Conservation (phyloP, 202 grass and related monocot species). For the Alloteropsis angusta region DNA sequence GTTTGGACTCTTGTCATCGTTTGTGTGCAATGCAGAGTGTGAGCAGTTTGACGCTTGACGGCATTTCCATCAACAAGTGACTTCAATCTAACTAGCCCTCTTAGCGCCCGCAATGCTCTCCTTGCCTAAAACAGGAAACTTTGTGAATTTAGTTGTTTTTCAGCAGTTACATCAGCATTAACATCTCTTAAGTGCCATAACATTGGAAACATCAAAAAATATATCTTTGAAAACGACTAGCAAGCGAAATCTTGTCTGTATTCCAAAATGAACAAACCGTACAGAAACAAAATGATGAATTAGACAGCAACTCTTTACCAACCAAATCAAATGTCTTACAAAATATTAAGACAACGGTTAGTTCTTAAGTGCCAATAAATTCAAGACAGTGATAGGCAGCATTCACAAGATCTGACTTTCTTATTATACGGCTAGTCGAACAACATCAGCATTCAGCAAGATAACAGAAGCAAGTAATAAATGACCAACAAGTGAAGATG, state of each 20-base stretch:
- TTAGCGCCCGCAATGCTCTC: conserved; percentile 63
- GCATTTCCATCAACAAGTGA: conserved; percentile 62
- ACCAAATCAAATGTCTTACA: conserved; percentile 34
- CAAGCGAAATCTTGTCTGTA: conserved; percentile 6
- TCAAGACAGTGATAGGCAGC: background rate
- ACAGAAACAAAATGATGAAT: conserved; percentile 21
- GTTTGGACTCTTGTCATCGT: conserved; percentile 67
- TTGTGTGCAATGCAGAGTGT: conserved; percentile 67
- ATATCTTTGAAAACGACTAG: conserved; percentile 28
- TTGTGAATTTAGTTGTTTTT: conserved; percentile 11
- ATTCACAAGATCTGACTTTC: background rate
- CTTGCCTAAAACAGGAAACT: conserved; percentile 52
- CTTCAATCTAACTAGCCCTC: conserved; percentile 73
- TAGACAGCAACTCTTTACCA: conserved; percentile 35
- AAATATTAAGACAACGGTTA: background rate
- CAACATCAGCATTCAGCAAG: background rate
- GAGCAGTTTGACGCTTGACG: conserved; percentile 65
- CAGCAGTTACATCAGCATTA: conserved; percentile 9
- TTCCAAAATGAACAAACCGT: conserved; percentile 10
- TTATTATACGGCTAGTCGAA: background rate
- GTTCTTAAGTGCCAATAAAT: background rate
- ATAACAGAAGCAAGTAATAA: conserved; percentile 12
- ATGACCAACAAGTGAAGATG: background rate
- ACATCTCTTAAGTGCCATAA: background rate
- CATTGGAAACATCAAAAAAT: conserved; percentile 18